phyloP scores from a whole-genome alignment of 2,329 filamentous ascomycete genomes.

The Ilyonectria mors-panacis region DNA sequence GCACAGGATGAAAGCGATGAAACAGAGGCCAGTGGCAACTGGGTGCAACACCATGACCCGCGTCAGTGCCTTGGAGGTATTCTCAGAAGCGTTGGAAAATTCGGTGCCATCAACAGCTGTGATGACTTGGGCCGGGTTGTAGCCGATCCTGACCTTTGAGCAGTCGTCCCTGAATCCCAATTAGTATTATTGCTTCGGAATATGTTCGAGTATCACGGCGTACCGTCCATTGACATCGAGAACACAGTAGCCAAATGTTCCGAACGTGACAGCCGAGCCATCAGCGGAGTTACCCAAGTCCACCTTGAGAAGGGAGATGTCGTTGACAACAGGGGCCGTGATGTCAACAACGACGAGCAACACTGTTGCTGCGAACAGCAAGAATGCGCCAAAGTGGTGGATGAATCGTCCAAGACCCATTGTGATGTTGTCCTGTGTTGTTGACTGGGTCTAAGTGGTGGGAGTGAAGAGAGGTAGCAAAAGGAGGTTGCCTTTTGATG shows the following conservation, averaged over 20 bases:
- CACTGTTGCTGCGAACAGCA: conserved; percentile 69
- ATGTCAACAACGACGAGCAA: conserved; percentile 72
- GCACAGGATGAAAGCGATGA: conserved; percentile 71
- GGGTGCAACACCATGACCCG: conserved; percentile 75
- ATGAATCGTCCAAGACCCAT: conserved; percentile 67
- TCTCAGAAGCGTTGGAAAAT: conserved; percentile 60
- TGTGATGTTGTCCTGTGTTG: conserved; percentile 40
- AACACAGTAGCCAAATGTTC: conserved; percentile 73
- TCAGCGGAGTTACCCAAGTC: conserved; percentile 57
- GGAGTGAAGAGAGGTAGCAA: too few species aligned
- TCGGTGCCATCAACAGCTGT: conserved; percentile 49
- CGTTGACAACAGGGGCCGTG: conserved; percentile 70
- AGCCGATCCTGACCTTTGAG: conserved; percentile 66
- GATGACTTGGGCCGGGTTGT: conserved; percentile 67
- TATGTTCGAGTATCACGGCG: conserved; percentile 9
- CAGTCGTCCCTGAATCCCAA: conserved; percentile 59
- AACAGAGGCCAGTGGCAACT: conserved; percentile 69
- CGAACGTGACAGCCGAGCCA: conserved; percentile 64
- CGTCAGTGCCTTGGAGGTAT: conserved; percentile 66
- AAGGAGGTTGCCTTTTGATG: background rate
- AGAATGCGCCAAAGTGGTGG: conserved; percentile 71
- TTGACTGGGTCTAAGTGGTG: background rate
- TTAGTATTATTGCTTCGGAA: conserved; percentile 24
- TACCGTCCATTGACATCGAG: conserved; percentile 46
- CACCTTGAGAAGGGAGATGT: conserved; percentile 69